These are phyloP conservation scores for Fusarium sp. DNA, from an alignment of 2,329 filamentous ascomycete species.

Conservation along the genomic window DNA sequence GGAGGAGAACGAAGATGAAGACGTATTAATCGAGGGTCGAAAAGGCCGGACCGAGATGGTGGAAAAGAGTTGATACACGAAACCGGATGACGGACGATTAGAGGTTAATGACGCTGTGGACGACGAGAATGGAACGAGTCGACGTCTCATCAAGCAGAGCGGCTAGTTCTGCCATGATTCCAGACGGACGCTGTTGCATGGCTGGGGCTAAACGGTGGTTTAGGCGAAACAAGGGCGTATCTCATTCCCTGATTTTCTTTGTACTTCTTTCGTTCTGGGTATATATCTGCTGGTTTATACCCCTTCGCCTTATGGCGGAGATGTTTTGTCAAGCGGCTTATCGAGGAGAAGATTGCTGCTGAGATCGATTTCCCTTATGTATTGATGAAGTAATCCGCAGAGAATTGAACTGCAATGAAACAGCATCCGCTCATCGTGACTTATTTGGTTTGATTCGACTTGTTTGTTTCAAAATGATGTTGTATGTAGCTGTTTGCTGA, in stretches of 20 bases:
- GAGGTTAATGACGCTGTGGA: slow-evolving; percentile 29
- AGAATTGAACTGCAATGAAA: slow-evolving; percentile 24
- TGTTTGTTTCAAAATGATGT: background rate
- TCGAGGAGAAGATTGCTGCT: slow-evolving; percentile 16
- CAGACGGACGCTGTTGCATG: slow-evolving; percentile 29
- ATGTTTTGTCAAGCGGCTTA: slow-evolving; percentile 38
- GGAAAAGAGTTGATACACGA: slow-evolving; percentile 28
- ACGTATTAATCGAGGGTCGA: slow-evolving; percentile 22
- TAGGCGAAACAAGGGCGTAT: slow-evolving; percentile 35
- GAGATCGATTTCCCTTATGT: slow-evolving; percentile 39
- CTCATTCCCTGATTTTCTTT: slow-evolving; percentile 21
- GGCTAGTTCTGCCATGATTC: slow-evolving; percentile 24
- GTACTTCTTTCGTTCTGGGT: slow-evolving; percentile 2
- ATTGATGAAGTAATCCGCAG: slow-evolving; percentile 37
- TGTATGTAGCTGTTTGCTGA: background rate
- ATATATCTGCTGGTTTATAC: slow-evolving; percentile 16
- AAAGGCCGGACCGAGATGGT: slow-evolving; percentile 10
- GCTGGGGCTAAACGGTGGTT: slow-evolving; percentile 12
- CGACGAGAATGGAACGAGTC: slow-evolving; percentile 16
- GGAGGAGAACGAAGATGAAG: slow-evolving; percentile 6
- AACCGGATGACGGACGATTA: slow-evolving; percentile 32
- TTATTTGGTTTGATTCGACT: background rate
- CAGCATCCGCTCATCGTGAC: background rate
- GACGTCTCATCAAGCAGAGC: slow-evolving; percentile 23
- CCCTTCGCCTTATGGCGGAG: slow-evolving; percentile 18